Conservation (phyloP, 352 stramenopile species). For the Phytophthora crassamura region DNA sequence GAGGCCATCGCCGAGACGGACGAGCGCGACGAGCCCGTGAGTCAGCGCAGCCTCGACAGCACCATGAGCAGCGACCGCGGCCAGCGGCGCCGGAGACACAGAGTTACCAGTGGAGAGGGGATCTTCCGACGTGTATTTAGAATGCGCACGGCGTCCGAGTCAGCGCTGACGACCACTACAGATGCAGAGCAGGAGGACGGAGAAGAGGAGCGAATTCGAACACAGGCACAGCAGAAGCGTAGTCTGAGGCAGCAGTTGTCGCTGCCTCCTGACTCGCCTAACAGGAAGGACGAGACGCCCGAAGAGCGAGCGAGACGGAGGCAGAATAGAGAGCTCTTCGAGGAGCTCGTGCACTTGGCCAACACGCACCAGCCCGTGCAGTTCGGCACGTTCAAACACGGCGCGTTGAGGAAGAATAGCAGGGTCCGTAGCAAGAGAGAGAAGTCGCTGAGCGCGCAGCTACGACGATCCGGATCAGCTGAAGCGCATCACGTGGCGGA, state of each 20-base stretch:
- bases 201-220: slow-evolving; percentile 4
- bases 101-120: slow-evolving; percentile 10
- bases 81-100: slow-evolving; percentile 6
- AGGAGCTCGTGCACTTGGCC: slow-evolving; percentile 60
- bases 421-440: slow-evolving; percentile 18
- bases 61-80: slow-evolving; percentile 18
- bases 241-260: slow-evolving; percentile 29
- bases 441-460: slow-evolving; percentile 21
- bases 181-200: slow-evolving; percentile 5
- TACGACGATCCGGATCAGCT: slow-evolving; percentile 29
- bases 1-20: slow-evolving; percentile 36
- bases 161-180: slow-evolving; percentile 12
- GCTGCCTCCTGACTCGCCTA: slow-evolving; percentile 24
- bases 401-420: slow-evolving; percentile 30
- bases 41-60: slow-evolving; percentile 26
- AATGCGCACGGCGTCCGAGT: slow-evolving; percentile 33
- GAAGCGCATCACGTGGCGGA: slow-evolving; percentile 54
- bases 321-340: slow-evolving; percentile 60
- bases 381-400: slow-evolving; percentile 54
- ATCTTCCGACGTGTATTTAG: slow-evolving; percentile 28
- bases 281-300: slow-evolving; percentile 30
- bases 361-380: slow-evolving; percentile 63
- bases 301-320: slow-evolving; percentile 39
- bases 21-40: slow-evolving; percentile 15
- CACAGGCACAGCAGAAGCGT: slow-evolving; percentile 1